phyloP scores from a whole-genome alignment of 768 basidiomycete genomes.

The Russula emetica region DNA sequence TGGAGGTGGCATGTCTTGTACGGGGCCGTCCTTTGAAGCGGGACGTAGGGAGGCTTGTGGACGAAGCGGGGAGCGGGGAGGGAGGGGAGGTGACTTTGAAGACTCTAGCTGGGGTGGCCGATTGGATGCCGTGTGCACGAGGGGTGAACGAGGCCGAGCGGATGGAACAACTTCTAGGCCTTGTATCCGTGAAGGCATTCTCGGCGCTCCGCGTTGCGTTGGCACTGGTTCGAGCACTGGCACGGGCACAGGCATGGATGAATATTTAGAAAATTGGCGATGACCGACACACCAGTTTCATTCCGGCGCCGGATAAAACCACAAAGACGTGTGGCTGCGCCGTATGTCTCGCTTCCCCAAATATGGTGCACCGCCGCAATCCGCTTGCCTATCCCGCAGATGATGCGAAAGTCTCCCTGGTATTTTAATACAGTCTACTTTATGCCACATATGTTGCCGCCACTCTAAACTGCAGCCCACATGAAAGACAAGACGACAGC shows the following conservation, averaged over 20 bases:
- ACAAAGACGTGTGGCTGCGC: neutral
- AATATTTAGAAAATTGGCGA: neutral
- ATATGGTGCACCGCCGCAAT: neutral
- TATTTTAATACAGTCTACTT: too few relatives aligned
- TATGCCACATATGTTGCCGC: too few relatives aligned
- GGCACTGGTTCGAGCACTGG: neutral
- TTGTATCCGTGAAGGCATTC: neutral
- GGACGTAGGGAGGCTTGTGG: conserved; percentile 28
- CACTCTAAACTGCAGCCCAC: too few relatives aligned
- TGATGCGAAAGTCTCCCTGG: too few relatives aligned
- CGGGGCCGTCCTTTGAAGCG: conserved; percentile 14
- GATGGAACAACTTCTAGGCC: conserved; percentile 14
- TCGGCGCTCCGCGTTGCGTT: conserved; percentile 20
- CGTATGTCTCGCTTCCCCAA: neutral
- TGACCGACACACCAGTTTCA: neutral
- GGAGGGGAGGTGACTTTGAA: conserved; percentile 31
- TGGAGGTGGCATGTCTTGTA: conserved; percentile 28
- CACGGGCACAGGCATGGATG: neutral
- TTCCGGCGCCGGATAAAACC: neutral
- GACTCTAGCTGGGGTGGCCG: conserved; percentile 11
- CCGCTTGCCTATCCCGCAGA: too few relatives aligned
- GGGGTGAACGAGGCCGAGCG: conserved; percentile 36
- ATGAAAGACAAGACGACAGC: too few relatives aligned
- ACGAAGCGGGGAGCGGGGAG: conserved; percentile 34
- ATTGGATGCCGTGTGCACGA: conserved; percentile 32